phyloP scores from a whole-genome alignment of 495 filamentous ascomycete species.

The Hypoxylon cercidicola region DNA sequence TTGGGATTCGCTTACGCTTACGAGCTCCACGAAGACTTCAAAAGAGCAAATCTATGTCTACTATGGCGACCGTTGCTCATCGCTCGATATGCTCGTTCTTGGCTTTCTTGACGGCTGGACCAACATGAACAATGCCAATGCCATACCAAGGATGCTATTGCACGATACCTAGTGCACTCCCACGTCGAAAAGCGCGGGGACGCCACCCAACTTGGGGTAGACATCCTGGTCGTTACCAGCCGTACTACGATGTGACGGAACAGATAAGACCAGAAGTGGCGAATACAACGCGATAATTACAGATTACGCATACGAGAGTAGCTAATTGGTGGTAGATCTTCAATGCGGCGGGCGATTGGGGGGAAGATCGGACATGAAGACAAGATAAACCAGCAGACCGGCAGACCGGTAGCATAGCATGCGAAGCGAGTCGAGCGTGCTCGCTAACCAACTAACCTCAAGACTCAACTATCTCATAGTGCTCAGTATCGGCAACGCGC shows the following conservation, averaged over 20 bases:
- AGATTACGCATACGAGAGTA: slow-evolving; percentile 13
- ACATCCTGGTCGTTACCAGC: slow-evolving; percentile 2
- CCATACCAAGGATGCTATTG: slow-evolving; percentile 18
- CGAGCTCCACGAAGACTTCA: neutral
- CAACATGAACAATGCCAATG: slow-evolving; percentile 3
- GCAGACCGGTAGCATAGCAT: neutral
- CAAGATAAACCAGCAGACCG: neutral
- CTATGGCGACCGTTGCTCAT: neutral
- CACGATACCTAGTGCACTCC: slow-evolving; percentile 27
- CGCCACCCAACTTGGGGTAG: slow-evolving; percentile 22
- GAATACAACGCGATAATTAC: slow-evolving; percentile 1
- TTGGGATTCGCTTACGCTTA: neutral
- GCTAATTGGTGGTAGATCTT: slow-evolving; percentile 17
- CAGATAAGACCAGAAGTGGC: slow-evolving; percentile 20
- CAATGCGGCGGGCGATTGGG: slow-evolving; percentile 10
- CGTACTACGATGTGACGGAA: slow-evolving; percentile 4
- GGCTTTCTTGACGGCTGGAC: neutral
- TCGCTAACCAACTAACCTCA: too few relatives aligned
- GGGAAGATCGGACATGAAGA: neutral
- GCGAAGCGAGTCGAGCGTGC: too few relatives aligned
- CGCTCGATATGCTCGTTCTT: neutral
- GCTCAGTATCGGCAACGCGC: slow-evolving; percentile 25
- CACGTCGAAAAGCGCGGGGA: slow-evolving; percentile 13
- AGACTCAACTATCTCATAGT: neutral
- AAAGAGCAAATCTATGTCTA: neutral